These are phyloP conservation scores for Mytilinidion resinicola DNA, from an alignment of 495 filamentous ascomycete species.

Conservation along the genomic window DNA sequence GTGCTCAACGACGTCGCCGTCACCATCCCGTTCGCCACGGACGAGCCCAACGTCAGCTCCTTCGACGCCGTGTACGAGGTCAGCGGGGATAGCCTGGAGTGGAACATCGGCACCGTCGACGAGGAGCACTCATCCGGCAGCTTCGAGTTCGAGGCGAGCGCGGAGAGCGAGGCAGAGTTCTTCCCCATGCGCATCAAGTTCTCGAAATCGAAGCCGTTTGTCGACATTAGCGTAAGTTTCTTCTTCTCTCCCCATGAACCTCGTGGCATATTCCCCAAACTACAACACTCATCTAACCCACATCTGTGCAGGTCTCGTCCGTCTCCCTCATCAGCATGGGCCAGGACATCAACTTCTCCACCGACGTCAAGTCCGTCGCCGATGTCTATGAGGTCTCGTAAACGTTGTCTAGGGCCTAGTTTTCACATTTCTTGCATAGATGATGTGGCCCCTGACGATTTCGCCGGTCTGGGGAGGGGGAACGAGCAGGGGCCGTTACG, in stretches of 20 bases:
- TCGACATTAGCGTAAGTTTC: constrained; percentile 78
- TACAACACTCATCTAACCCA: constrained; percentile 27
- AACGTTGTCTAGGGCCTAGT: constrained; percentile 12
- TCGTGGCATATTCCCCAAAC: constrained; percentile 14
- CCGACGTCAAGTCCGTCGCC: constrained; percentile 78
- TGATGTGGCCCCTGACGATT: too few species aligned
- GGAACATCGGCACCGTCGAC: constrained; percentile 78
- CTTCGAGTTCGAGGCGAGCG: constrained; percentile 90
- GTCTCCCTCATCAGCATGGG: constrained; percentile 71
- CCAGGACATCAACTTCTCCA: constrained; percentile 78
- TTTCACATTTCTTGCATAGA: too few species aligned
- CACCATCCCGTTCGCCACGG: constrained; percentile 72
- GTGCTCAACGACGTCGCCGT: constrained; percentile 77
- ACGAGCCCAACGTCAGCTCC: constrained; percentile 81
- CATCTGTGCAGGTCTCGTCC: constrained; percentile 51
- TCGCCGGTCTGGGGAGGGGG: too few species aligned
- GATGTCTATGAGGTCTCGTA: constrained; percentile 79
- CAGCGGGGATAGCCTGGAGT: constrained; percentile 85
- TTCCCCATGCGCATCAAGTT: constrained; percentile 95
- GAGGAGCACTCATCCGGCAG: constrained; percentile 72
- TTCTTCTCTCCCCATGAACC: background rate
- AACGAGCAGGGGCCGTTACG: too few species aligned
- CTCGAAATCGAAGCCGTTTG: constrained; percentile 75
- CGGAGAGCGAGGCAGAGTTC: constrained; percentile 79
- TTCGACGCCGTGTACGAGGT: constrained; percentile 94